A percentile compares a stretch with the other conserved stretches of the same genome.
phyloP scores from a whole-genome alignment of 495 filamentous ascomycete genomes.

The Daldinia decipiens region DNA sequence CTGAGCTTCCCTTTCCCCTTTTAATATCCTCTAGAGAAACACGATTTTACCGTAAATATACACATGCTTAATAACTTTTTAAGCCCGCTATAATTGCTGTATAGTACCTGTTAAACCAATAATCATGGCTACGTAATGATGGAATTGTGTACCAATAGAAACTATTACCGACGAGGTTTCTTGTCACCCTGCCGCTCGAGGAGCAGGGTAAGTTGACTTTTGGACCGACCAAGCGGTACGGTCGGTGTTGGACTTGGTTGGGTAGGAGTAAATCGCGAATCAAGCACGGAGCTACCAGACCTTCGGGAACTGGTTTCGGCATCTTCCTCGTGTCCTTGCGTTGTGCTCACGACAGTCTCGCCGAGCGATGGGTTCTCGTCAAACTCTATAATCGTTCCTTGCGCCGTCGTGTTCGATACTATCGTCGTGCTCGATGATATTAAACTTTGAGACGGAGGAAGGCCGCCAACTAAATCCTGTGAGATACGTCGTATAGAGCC shows the following conservation, averaged over 20 bases:
- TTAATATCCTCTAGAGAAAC: conserved; percentile 24
- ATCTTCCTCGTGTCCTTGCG: conserved; percentile 43
- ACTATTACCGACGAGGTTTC: conserved; percentile 39
- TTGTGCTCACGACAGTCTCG: conserved; percentile 30
- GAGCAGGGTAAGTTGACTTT: conserved; percentile 62
- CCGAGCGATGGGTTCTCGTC: conserved; percentile 46
- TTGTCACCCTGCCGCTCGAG: conserved; percentile 54
- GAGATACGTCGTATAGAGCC: conserved; percentile 36
- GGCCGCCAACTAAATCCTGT: conserved; percentile 39
- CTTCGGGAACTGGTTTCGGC: conserved; percentile 39
- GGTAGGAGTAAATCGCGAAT: conserved; percentile 53
- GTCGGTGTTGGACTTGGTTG: conserved; percentile 49
- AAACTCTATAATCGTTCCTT: conserved; percentile 50
- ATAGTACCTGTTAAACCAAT: conserved; percentile 14
- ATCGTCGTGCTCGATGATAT: conserved; percentile 50
- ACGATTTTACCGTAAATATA: conserved; percentile 30
- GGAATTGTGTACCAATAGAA: conserved; percentile 9
- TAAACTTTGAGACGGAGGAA: conserved; percentile 39
- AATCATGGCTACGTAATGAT: conserved; percentile 3
- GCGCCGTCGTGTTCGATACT: conserved; percentile 47
- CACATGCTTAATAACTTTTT: conserved; percentile 22
- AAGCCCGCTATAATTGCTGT: conserved; percentile 19
- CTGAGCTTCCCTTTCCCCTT: conserved; percentile 12
- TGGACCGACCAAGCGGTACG: conserved; percentile 57
- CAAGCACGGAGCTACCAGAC: conserved; percentile 44